Conservation (phyloP, 768 basidiomycete species). For the Asterophora lycoperdoides region DNA sequence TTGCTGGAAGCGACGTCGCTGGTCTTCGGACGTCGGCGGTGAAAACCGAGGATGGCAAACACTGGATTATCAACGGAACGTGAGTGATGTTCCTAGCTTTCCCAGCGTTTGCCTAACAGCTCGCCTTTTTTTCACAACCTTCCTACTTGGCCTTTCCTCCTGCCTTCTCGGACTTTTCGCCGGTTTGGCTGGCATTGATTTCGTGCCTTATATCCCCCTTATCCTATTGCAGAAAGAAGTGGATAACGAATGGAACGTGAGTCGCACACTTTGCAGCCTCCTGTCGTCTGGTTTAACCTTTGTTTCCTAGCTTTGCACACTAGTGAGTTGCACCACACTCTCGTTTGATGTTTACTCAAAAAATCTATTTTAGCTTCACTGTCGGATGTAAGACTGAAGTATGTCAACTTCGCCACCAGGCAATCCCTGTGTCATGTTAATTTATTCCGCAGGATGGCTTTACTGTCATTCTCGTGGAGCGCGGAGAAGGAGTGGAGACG, state of each 20-base stretch:
- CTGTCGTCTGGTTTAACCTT: slow-evolving; percentile 1
- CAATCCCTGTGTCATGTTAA: not conserved
- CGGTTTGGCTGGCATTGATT: slow-evolving; percentile 1
- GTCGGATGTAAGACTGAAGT: slow-evolving; percentile 61
- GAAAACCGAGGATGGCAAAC: slow-evolving; percentile 75
- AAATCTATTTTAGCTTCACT: slow-evolving; percentile 44
- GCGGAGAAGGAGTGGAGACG: slow-evolving; percentile 78
- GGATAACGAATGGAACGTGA: slow-evolving; percentile 75
- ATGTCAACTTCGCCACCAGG: not conserved
- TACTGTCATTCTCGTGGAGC: slow-evolving; percentile 83
- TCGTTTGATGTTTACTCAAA: not conserved
- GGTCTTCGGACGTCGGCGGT: slow-evolving; percentile 71
- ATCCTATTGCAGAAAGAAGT: slow-evolving; percentile 59
- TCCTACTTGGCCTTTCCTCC: slow-evolving; percentile 1
- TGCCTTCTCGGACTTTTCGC: no score
- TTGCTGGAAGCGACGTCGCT: slow-evolving; percentile 78
- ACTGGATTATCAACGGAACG: slow-evolving; percentile 75
- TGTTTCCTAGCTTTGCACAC: slow-evolving; percentile 32
- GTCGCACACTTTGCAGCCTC: slow-evolving; percentile 14
- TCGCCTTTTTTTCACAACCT: slow-evolving; percentile 8
- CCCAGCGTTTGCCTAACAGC: no score
- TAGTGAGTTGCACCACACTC: slow-evolving; percentile 31
- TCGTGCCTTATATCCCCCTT: slow-evolving; percentile 17
- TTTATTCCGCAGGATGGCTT: slow-evolving; percentile 47
- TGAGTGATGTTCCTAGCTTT: slow-evolving; percentile 18